Conservation (phyloP, 805 yeast genomes). For the Kodamaea nitidulidarum region DNA sequence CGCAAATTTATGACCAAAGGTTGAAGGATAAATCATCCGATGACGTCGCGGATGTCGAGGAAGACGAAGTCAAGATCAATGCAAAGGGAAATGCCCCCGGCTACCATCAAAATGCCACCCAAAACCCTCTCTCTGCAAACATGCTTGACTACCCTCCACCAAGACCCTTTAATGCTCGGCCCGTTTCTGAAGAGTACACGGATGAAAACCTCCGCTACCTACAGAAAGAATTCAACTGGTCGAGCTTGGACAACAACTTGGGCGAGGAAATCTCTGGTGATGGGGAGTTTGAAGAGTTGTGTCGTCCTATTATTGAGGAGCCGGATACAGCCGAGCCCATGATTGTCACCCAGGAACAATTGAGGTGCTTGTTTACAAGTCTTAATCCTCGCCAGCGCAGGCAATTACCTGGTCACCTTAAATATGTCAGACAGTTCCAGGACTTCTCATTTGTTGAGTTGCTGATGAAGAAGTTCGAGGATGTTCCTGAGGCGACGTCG, state of each 20-base stretch:
- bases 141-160: too few relatives aligned
- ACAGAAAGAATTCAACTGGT: slow-evolving; percentile 26
- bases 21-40: slow-evolving; percentile 22
- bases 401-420: slow-evolving; percentile 30
- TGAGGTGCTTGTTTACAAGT: slow-evolving; percentile 22
- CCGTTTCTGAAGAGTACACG: slow-evolving; percentile 23
- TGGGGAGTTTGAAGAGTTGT: slow-evolving; percentile 5
- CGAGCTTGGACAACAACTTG: slow-evolving; percentile 8
- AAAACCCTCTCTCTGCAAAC: too few relatives aligned
- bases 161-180: slow-evolving; percentile 2
- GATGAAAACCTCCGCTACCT: slow-evolving; percentile 31
- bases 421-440: slow-evolving; percentile 32
- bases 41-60: slow-evolving; percentile 1
- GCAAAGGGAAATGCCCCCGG: too few relatives aligned
- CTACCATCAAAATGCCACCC: too few relatives aligned
- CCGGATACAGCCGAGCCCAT: slow-evolving; percentile 14
- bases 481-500: slow-evolving; percentile 9
- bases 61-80: too few relatives aligned
- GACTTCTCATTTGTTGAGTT: slow-evolving; percentile 32
- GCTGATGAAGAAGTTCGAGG: slow-evolving; percentile 29
- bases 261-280: slow-evolving; percentile 2
- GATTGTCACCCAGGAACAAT: slow-evolving; percentile 23
- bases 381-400: slow-evolving; percentile 21
- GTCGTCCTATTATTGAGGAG: slow-evolving; percentile 3
- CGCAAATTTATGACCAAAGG: slow-evolving; percentile 39